These are phyloP conservation scores for Sanghuangporus weigelae DNA, from an alignment of 1,284 basidiomycete genomes.

Conservation along the genomic window DNA sequence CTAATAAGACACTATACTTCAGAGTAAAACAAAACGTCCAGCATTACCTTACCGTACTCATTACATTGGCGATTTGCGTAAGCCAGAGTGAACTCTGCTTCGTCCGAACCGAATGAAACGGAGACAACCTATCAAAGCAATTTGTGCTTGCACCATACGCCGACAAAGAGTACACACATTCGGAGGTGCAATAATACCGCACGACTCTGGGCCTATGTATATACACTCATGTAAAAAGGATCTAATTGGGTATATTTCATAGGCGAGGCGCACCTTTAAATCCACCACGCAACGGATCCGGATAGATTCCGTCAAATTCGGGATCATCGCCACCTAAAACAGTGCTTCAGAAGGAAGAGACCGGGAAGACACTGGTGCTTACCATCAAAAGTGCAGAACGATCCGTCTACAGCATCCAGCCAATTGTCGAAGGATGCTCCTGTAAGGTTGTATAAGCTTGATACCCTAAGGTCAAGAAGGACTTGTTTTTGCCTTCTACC, in stretches of 20 bases:
- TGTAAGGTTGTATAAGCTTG: constrained; percentile 18
- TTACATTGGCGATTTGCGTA: constrained; percentile 49
- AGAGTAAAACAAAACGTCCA: background rate
- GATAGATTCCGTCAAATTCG: constrained; percentile 23
- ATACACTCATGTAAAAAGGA: background rate
- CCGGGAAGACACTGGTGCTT: background rate
- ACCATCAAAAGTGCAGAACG: constrained; percentile 54
- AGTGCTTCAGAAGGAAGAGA: background rate
- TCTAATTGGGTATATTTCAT: background rate
- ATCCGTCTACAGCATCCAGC: constrained; percentile 42
- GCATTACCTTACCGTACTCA: constrained; percentile 41
- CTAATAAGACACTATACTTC: background rate
- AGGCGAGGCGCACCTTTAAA: constrained; percentile 16
- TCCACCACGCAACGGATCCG: constrained; percentile 20
- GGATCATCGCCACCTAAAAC: constrained; percentile 48
- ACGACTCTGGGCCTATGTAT: constrained; percentile 35
- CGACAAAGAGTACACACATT: constrained; percentile 28
- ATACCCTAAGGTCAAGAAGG: background rate
- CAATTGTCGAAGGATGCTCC: constrained; percentile 43
- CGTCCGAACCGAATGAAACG: constrained; percentile 47
- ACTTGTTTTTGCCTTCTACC: constrained; percentile 27
- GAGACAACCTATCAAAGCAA: constrained; percentile 32
- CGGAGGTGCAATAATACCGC: constrained; percentile 45
- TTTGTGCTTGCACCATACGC: background rate
- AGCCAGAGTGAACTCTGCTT: constrained; percentile 38